Evolutionary conservation across 305 asterid genomes (phyloP).

Genomic region (Stenogyne calaminthoides): DNA sequence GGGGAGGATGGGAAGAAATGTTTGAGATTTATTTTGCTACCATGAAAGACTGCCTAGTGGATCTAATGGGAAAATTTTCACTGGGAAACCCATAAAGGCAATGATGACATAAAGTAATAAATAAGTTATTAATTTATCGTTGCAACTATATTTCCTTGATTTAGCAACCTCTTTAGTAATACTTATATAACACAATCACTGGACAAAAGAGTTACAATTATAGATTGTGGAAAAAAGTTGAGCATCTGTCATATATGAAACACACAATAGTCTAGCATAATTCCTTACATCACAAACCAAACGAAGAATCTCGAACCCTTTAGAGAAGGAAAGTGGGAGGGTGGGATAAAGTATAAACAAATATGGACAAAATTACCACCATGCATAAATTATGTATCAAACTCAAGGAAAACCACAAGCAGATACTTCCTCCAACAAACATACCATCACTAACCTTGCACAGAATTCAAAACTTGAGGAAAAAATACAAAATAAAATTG

Average conservation of each 20-base stretch:
- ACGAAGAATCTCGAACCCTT: constrained; percentile 9
- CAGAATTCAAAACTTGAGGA: background rate
- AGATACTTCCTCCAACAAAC: constrained; percentile 13
- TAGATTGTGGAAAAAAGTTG: background rate
- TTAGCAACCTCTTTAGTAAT: background rate
- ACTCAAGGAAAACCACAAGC: constrained; percentile 6
- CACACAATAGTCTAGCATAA: background rate
- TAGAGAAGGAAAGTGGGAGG: background rate
- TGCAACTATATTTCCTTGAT: background rate
- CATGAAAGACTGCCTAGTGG: constrained; percentile 16
- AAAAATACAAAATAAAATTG: constrained; percentile 10
- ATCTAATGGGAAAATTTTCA: constrained; percentile 11
- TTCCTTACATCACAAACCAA: constrained; percentile 18
- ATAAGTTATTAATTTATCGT: background rate
- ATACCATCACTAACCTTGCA: constrained; percentile 2
- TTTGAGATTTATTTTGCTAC: background rate
- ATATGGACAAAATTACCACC: constrained; percentile 5
- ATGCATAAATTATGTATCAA: background rate
- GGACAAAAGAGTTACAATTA: background rate
- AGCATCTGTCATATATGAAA: background rate
- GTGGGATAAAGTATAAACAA: constrained; percentile 4
- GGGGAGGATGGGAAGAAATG: constrained; percentile 12
- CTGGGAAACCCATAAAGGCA: background rate
- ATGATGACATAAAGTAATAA: constrained; percentile 13
- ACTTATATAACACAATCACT: background rate